phyloP scores from a whole-genome alignment of 768 basidiomycete genomes.

The Mycena venus region DNA sequence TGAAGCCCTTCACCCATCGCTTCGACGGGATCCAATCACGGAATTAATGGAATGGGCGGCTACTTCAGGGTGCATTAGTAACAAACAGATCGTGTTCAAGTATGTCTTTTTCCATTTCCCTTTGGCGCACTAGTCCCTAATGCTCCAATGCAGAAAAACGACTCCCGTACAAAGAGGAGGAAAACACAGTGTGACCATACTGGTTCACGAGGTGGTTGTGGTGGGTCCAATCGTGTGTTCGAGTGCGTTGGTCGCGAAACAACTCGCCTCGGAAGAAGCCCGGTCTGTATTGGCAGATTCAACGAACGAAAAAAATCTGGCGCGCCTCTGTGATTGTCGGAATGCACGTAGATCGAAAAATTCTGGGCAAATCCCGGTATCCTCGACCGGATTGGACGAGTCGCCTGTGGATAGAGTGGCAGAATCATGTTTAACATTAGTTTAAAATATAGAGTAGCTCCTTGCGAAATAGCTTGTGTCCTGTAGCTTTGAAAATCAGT shows the following conservation, averaged over 20 bases:
- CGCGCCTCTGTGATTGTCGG: conserved; percentile 53
- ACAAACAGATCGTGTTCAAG: conserved; percentile 41
- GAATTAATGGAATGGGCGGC: conserved; percentile 79
- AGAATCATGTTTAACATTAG: too few species aligned
- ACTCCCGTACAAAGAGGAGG: conserved; percentile 34
- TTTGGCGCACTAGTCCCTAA: neutral
- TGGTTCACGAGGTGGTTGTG: conserved; percentile 70
- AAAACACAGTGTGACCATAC: conserved; percentile 60
- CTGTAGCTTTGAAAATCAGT: too few species aligned
- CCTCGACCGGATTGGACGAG: neutral
- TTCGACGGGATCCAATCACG: conserved; percentile 80
- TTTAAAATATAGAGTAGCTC: too few species aligned
- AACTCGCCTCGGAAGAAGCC: conserved; percentile 75
- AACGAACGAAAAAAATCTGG: conserved; percentile 58
- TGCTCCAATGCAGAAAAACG: neutral
- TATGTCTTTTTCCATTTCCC: neutral
- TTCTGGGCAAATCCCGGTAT: neutral
- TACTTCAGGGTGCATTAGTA: conserved; percentile 65
- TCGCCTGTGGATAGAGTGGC: neutral
- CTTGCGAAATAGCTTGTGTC: too few species aligned
- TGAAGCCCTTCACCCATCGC: conserved; percentile 65
- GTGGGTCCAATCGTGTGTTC: conserved; percentile 72
- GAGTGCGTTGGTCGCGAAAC: conserved; percentile 74
- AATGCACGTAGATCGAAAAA: neutral
- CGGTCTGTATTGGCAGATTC: conserved; percentile 64